Percentiles rank a stretch among this genome's conserved stretches.
phyloP scores from a whole-genome alignment of 2,329 filamentous ascomycete species.

The Aspergillus spinulosporus region DNA sequence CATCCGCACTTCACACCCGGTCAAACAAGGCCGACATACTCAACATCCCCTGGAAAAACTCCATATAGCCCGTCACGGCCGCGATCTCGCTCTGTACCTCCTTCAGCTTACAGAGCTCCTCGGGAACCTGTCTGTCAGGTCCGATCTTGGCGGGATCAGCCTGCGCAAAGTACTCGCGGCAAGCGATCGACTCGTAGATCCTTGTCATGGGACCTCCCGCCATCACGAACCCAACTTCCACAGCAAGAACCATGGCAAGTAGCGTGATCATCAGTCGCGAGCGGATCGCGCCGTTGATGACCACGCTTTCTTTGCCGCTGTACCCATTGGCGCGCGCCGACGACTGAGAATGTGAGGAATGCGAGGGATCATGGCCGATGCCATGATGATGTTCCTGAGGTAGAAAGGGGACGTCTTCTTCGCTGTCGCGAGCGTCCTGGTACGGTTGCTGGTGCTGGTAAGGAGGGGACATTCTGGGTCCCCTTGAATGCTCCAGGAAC shows the following conservation, averaged over 20 bases:
- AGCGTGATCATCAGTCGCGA: slow-evolving; percentile 44
- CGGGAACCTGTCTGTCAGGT: slow-evolving; percentile 44
- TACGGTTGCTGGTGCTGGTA: neutral
- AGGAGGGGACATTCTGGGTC: neutral
- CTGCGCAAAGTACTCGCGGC: slow-evolving; percentile 46
- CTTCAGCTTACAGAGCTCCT: slow-evolving; percentile 51
- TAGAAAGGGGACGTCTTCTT: neutral
- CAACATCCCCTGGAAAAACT: slow-evolving; percentile 49
- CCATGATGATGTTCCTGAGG: neutral
- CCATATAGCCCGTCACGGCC: slow-evolving; percentile 52
- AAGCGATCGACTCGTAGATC: slow-evolving; percentile 52
- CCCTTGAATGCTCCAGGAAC: neutral
- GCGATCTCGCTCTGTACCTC: slow-evolving; percentile 52
- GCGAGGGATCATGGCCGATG: neutral
- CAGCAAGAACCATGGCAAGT: slow-evolving; percentile 44
- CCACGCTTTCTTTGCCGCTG: slow-evolving; percentile 12
- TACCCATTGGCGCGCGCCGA: slow-evolving; percentile 1
- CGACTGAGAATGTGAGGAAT: neutral
- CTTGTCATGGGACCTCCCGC: slow-evolving; percentile 48
- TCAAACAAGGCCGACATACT: slow-evolving; percentile 25
- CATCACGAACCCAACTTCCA: slow-evolving; percentile 50
- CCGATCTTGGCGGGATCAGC: slow-evolving; percentile 47
- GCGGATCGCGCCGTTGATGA: slow-evolving; percentile 30
- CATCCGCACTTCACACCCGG: too few relatives aligned
- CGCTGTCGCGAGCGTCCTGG: neutral